Evolutionary conservation across 306 rosid species (phyloP).

Genomic region (Canavalia ensiformis): DNA sequence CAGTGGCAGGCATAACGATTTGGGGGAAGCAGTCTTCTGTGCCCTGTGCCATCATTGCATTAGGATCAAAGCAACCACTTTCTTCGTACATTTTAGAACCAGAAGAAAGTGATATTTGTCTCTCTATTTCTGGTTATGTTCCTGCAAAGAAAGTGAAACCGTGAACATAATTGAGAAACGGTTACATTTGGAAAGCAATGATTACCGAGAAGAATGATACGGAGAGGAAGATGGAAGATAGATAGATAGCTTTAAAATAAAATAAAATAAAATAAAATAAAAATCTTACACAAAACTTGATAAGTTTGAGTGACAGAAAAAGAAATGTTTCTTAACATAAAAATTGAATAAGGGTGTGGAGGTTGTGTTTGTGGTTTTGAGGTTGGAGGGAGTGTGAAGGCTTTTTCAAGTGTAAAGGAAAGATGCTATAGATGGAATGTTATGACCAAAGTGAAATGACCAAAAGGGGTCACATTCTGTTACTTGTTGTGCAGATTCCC

Average conservation of each 20-base stretch:
- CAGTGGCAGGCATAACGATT: conserved; percentile 34
- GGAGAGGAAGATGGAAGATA: too few relatives aligned
- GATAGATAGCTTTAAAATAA: too few relatives aligned
- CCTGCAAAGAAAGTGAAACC: neutral
- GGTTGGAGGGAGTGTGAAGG: neutral
- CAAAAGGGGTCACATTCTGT: conserved; percentile 40
- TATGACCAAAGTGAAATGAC: conserved; percentile 19
- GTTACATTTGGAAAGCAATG: too few relatives aligned
- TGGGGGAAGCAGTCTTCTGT: conserved; percentile 47
- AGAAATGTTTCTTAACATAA: neutral
- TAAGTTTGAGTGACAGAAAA: too few relatives aligned
- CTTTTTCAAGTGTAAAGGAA: neutral
- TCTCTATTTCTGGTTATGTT: neutral
- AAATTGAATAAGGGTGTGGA: neutral
- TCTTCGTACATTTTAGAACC: conserved; percentile 47
- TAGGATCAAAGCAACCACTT: conserved; percentile 42
- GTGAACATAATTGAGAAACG: neutral
- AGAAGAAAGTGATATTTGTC: neutral
- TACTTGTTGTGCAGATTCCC: conserved; percentile 28
- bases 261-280: too few relatives aligned
- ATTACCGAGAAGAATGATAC: too few relatives aligned
- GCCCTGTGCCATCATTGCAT: conserved; percentile 33
- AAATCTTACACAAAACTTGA: neutral
- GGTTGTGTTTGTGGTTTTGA: neutral
- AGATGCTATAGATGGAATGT: conserved; percentile 9